Evolutionary conservation across 441 rosid species (phyloP).

Genomic region (Bocquillonia castaneifolia): DNA sequence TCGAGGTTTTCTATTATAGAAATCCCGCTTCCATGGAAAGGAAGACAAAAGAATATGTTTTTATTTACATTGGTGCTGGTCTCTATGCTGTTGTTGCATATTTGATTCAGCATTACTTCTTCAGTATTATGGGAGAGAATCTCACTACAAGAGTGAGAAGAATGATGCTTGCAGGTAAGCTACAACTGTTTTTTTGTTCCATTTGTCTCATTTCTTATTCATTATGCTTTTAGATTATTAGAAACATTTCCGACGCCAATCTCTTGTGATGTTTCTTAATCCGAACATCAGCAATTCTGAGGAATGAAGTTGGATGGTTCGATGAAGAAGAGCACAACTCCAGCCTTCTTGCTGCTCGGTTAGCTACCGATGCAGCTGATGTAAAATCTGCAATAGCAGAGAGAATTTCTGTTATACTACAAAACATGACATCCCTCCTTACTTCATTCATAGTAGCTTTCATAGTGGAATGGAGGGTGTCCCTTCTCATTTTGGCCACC

Average conservation of each 20-base stretch:
- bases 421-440: slow-evolving; percentile 97
- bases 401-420: slow-evolving; percentile 90
- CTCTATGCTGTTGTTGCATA: slow-evolving; percentile 89
- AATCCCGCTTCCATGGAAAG: slow-evolving; percentile 86
- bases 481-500: slow-evolving; percentile 88
- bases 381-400: slow-evolving; percentile 94
- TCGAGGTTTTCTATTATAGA: slow-evolving; percentile 91
- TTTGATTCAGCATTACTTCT: slow-evolving; percentile 96
- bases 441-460: slow-evolving; percentile 96
- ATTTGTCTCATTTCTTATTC: background rate
- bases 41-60: slow-evolving; percentile 91
- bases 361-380: slow-evolving; percentile 92
- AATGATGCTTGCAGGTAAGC: slow-evolving; percentile 96
- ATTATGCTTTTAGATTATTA: background rate
- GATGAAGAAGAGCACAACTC: slow-evolving; percentile 99
- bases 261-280: no score
- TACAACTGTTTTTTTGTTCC: background rate
- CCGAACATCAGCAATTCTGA: slow-evolving; percentile 58
- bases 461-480: slow-evolving; percentile 98
- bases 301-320: slow-evolving; percentile 99
- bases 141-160: slow-evolving; percentile 96
- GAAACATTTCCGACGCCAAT: no score
- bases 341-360: slow-evolving; percentile 73
- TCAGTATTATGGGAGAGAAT: slow-evolving; percentile 98
- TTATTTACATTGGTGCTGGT: slow-evolving; percentile 92